Evolutionary conservation across 1,139 yeast genomes (phyloP).

Genomic region (Geotrichum carabidarum): DNA sequence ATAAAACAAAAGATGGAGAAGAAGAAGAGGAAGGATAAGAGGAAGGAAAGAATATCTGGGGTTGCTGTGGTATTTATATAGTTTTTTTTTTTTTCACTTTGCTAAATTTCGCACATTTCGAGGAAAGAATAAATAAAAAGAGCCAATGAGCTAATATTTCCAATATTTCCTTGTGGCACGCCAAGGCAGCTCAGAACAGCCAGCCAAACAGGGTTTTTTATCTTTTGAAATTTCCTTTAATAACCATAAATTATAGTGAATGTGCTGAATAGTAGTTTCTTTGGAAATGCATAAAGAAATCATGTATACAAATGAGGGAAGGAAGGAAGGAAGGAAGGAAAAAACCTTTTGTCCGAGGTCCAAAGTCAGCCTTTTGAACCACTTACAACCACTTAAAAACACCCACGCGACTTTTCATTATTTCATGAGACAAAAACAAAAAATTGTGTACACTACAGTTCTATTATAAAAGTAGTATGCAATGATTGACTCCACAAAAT

Average conservation of each 20-base stretch:
- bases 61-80: conserved; percentile 17
- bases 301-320: background rate
- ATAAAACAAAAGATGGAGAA: background rate
- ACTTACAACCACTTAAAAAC: background rate
- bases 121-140: background rate
- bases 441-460: no score
- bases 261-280: no score
- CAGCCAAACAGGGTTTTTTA: background rate
- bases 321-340: no score
- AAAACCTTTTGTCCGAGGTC: conserved; percentile 19
- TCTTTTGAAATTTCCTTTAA: background rate
- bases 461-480: no score
- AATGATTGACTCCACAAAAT: no score
- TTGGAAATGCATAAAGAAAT: background rate
- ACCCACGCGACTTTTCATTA: background rate
- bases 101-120: background rate
- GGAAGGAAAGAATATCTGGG: conserved; percentile 12
- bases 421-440: no score
- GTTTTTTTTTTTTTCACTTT: background rate
- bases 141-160: conserved; percentile 2
- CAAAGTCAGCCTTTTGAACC: background rate
- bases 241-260: no score
- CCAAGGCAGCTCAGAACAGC: background rate
- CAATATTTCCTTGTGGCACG: conserved; percentile 9
- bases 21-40: background rate